Evolutionary conservation across 192 early-diverging fungal genomes (phyloP), one percentile per base, ranked within the genome.

Genomic region (Backusella australiensis): DNA sequence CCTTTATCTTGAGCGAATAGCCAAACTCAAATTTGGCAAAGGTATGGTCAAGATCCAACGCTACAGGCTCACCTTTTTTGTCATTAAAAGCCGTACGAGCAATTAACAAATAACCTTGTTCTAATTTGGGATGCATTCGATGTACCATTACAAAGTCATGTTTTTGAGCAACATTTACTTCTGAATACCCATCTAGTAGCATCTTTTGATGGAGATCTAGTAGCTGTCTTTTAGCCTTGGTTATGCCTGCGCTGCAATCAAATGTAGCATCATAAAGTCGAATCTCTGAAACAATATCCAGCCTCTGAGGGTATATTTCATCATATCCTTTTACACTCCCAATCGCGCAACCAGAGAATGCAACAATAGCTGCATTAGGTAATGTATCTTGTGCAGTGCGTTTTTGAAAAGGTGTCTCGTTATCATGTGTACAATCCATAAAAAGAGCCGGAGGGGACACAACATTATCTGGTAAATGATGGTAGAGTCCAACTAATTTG

Each of bases 391-490:
- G 90, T 3, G 96, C 91, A 0, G 90, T 90, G 69, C 97, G 88
- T 65, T 95, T 96, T 80, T 99, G 96, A 36, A 93, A 88, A 4
- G 98, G 98, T 5, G 94, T 94, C 82, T 98, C 95, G 78, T 99
- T 99, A 84, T 99, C 98, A 75, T 99, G 98, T 14, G 98, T 99
- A 86, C 97, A 98, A 83, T 99, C 97, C 92, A 99, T 98, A 82
- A 99, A 97, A n/a, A 99, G 87, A 4, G 96, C 96, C 75, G 98
- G 97, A 3, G 97, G 95, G 12, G 83, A 82, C 5, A 93, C 94
- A 19, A 92, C 95, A 29, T 92, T 96, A 39, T 97, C 87, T 11
- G 96, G 93, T 38, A 91, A 89, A 19, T 96, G 94, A 70, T 96
- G 97, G 73, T 95, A 90, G 1, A 93, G 90, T 79, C 97, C 96